Base-by-base conservation (phyloP, 2,329 filamentous ascomycete genomes). In the Penicillium sp. region DNA sequence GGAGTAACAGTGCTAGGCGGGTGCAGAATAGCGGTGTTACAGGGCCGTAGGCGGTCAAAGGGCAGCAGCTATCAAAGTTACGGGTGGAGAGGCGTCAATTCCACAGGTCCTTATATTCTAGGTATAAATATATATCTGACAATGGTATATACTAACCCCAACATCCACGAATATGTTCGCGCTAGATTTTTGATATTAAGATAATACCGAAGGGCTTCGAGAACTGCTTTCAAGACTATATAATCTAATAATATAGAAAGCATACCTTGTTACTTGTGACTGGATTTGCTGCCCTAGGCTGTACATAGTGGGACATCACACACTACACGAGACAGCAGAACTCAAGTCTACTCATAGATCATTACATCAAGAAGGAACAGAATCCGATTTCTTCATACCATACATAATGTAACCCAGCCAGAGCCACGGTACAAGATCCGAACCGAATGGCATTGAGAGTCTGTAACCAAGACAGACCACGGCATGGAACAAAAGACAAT, bases 371-470 rank as follows among this genome's bases (percentile, higher is more conserved):
- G 4, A 22, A 52, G 37, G 51, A 51, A 56, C 53, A 53, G 48
- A 55, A 50, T 63, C 61, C 59, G 57, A 62, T 66, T 66, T 66
- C 61, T 64, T 62, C 62, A 54, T 66, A 68, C 60, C 62, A 64
- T 67, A 67, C 65, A 68, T 59, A 63, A 59, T 50, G 52, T 28
- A 48, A 59, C 53, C 56, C 61, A 58, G 59, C 52, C 56, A 44
- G 55, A 60, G 63, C 56, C 56, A 60, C 17, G 19, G 52, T 36
- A 37, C 37, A 40, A 31, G 45, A n/a, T 30, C 17, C 14, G 10
- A 33, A 49, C 28, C 44, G 48, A 53, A 41, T 48, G 47, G 53
- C 48, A 33, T 40, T 25, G 26, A 38, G 17, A 52, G 38, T 30
- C 40, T n/a, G 35, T 44, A 25, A 17, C 35, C 28, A 25, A 53